phyloP scores from a whole-genome alignment of 768 basidiomycete genomes.

The Podaxis rugospora region DNA sequence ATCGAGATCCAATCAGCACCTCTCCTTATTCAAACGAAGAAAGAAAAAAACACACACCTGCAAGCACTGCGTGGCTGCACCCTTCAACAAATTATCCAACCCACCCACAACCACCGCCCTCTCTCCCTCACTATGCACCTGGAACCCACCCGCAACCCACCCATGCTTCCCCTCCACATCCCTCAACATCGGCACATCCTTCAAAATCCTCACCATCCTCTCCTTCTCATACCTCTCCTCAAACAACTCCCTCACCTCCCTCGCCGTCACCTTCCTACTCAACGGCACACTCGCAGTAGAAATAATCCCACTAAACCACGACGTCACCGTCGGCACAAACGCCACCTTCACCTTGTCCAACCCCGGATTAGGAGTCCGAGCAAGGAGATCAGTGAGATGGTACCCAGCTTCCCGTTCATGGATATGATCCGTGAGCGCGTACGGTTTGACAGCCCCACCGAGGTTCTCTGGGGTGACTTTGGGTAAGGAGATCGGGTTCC shows the following conservation, averaged over 20 bases:
- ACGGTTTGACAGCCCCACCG: slow-evolving; percentile 72
- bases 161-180: slow-evolving; percentile 84
- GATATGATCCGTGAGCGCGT: slow-evolving; percentile 94
- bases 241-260: slow-evolving; percentile 69
- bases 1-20: not conserved
- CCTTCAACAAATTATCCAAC: slow-evolving; percentile 94
- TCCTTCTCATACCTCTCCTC: slow-evolving; percentile 75
- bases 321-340: slow-evolving; percentile 83
- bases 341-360: slow-evolving; percentile 52
- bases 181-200: slow-evolving; percentile 65
- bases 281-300: slow-evolving; percentile 84
- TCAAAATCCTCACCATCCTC: slow-evolving; percentile 62
- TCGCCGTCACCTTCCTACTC: slow-evolving; percentile 57
- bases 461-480: slow-evolving; percentile 81
- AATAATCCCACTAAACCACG: slow-evolving; percentile 97
- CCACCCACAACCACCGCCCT: slow-evolving; percentile 95
- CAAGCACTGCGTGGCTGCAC: slow-evolving; percentile 97
- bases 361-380: slow-evolving; percentile 16
- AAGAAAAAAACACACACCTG: slow-evolving; percentile 56
- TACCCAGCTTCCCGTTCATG: slow-evolving; percentile 93
- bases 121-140: slow-evolving; percentile 85
- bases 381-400: slow-evolving; percentile 69
- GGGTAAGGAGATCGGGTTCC: slow-evolving; percentile 69
- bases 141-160: slow-evolving; percentile 89
- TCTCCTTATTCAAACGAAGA: not conserved